phyloP scores from a whole-genome alignment of 2,329 filamentous ascomycete genomes.

The Clonostachys sp. region DNA sequence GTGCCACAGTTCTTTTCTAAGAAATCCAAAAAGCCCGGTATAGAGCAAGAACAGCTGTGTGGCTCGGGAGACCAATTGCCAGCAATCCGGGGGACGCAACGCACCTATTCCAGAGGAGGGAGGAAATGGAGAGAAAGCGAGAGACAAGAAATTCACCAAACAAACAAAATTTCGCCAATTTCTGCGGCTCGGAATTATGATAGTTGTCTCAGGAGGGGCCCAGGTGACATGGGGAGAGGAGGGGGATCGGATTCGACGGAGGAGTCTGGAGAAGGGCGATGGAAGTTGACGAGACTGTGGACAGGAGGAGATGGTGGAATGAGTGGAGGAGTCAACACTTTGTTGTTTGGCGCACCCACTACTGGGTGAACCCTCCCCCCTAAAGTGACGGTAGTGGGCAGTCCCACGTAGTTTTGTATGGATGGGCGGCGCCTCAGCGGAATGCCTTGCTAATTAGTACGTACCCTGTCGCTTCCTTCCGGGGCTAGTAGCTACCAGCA shows the following conservation, averaged over 20 bases:
- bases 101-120: conserved; percentile 17
- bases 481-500: too few species aligned
- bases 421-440: too few species aligned
- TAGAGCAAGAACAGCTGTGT: too few species aligned
- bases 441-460: too few species aligned
- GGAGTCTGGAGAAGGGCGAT: conserved; percentile 10
- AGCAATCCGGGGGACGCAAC: not conserved
- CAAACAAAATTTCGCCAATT: conserved; percentile 19
- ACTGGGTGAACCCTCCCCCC: too few species aligned
- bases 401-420: too few species aligned
- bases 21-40: too few species aligned
- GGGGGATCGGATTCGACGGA: conserved; percentile 3
- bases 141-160: conserved; percentile 11
- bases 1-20: too few species aligned
- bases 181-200: conserved; percentile 17
- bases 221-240: conserved; percentile 23
- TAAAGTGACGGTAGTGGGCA: too few species aligned
- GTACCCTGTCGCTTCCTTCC: too few species aligned
- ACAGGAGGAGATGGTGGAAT: conserved; percentile 11
- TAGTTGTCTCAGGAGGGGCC: conserved; percentile 33
- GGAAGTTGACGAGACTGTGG: conserved; percentile 14
- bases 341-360: too few species aligned
- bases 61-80: not conserved
- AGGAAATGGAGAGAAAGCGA: conserved; percentile 10
- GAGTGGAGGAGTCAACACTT: too few species aligned